phyloP scores from a whole-genome alignment of 2,329 filamentous ascomycete genomes.

The Aspergillus tanneri region DNA sequence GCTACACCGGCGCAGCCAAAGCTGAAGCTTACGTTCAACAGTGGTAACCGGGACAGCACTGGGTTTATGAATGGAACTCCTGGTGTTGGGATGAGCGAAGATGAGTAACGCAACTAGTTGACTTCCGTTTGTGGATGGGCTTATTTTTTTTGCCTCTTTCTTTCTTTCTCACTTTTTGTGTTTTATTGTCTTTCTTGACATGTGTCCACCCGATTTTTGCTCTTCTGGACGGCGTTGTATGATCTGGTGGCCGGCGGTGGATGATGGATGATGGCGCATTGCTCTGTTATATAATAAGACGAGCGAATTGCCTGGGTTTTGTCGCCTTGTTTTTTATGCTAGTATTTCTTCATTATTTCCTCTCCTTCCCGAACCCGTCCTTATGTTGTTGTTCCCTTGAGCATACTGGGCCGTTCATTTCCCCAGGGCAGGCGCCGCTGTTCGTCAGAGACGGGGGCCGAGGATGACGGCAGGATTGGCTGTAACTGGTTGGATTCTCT shows the following conservation, averaged over 20 bases:
- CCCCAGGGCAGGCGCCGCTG: too few species aligned
- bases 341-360: slow-evolving; percentile 3
- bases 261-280: slow-evolving; percentile 27
- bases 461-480: slow-evolving; percentile 10
- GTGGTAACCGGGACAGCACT: slow-evolving; percentile 36
- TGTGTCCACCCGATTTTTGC: slow-evolving; percentile 17
- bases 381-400: too few species aligned
- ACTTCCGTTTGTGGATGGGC: slow-evolving; percentile 14
- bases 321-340: slow-evolving; percentile 5
- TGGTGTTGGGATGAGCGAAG: slow-evolving; percentile 18
- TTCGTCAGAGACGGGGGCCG: too few species aligned
- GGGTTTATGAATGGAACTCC: slow-evolving; percentile 33
- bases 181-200: slow-evolving; percentile 13
- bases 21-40: slow-evolving; percentile 65
- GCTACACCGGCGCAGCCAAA: slow-evolving; percentile 59
- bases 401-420: neutral
- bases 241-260: slow-evolving; percentile 22
- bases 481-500: slow-evolving; percentile 13
- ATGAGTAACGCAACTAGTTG: slow-evolving; percentile 17
- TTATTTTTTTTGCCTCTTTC: slow-evolving; percentile 7
- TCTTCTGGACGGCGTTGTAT: slow-evolving; percentile 24
- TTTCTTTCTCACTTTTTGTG: neutral
- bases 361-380: neutral
- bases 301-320: slow-evolving; percentile 12
- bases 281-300: slow-evolving; percentile 20